Conservation (phyloP, 148 eudicot species). For the Vaccinium vitisidaea region DNA sequence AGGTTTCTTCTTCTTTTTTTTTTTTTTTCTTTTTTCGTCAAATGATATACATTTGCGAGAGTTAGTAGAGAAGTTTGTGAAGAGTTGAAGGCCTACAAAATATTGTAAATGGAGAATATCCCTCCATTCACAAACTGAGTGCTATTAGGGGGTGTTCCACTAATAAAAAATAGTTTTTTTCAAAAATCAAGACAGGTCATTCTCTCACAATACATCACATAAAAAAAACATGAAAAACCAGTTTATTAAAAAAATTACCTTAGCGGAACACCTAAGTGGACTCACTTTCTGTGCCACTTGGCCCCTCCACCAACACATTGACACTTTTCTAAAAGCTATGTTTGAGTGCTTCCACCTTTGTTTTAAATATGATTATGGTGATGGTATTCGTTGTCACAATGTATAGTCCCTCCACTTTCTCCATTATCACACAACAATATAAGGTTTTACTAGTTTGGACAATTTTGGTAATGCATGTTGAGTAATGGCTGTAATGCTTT, state of each 20-base stretch:
- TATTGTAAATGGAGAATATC: background rate
- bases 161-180: no score
- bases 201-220: no score
- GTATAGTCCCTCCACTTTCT: conserved; percentile 33
- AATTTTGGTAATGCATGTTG: background rate
- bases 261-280: background rate
- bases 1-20: no score
- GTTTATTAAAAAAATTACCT: no score
- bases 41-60: no score
- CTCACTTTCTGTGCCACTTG: conserved; percentile 22
- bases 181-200: no score
- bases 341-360: conserved; percentile 36
- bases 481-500: background rate
- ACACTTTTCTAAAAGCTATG: conserved; percentile 21
- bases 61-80: background rate
- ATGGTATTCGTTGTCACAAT: conserved; percentile 50
- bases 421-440: background rate
- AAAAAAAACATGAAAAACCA: no score
- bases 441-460: background rate
- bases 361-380: conserved; percentile 21
- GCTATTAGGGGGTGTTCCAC: background rate
- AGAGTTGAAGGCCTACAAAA: background rate
- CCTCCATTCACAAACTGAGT: conserved; percentile 13
- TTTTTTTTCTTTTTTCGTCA: no score
- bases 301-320: background rate